Evolutionary conservation across 495 filamentous ascomycete genomes (phyloP).

Genomic region (Xylaria intraflava): DNA sequence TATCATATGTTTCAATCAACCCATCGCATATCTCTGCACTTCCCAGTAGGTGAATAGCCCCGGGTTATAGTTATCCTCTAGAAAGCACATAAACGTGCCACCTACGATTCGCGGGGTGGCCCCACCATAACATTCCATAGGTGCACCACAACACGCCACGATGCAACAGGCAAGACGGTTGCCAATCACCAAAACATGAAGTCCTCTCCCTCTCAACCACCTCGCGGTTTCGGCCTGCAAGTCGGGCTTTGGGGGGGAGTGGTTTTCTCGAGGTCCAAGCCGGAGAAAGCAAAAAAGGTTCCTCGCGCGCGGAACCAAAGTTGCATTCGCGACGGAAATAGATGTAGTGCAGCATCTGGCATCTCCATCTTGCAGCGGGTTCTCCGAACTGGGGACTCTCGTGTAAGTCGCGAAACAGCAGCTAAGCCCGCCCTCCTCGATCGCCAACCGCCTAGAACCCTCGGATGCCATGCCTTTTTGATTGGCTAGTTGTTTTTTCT

Average conservation of each 20-base stretch:
- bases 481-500: not conserved
- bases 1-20: too few relatives aligned
- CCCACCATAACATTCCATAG: not conserved
- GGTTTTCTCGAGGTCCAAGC: not conserved
- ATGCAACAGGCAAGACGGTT: not conserved
- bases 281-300: not conserved
- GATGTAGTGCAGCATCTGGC: not conserved
- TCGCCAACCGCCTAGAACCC: conserved; percentile 2
- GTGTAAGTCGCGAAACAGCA: not conserved
- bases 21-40: too few relatives aligned
- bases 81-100: too few relatives aligned
- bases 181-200: not conserved
- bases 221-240: not conserved
- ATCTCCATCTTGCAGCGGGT: not conserved
- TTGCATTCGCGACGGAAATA: not conserved
- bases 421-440: conserved; percentile 1
- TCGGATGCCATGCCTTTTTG: not conserved
- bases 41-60: too few relatives aligned
- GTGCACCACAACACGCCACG: not conserved
- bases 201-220: not conserved
- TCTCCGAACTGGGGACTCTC: conserved; percentile 3
- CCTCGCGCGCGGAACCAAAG: not conserved
- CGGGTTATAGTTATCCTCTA: too few relatives aligned
- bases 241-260: not conserved
- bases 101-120: too few relatives aligned